phyloP scores from a whole-genome alignment of 2,329 filamentous ascomycete genomes.

The Phialemoniopsis sp. region DNA sequence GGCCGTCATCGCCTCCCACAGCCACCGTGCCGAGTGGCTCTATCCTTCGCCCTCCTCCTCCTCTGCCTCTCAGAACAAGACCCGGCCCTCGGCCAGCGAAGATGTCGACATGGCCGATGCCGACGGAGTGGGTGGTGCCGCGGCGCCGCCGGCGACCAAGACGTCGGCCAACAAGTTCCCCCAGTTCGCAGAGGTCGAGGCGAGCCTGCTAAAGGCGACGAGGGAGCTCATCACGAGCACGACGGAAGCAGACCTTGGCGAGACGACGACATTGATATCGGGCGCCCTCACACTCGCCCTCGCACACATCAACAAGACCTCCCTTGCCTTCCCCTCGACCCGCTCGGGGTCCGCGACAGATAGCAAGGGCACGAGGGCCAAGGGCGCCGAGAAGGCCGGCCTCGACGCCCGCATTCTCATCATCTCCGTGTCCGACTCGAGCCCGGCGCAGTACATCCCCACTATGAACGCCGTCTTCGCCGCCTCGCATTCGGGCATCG shows the following conservation, averaged over 20 bases:
- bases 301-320: slow-evolving; percentile 82
- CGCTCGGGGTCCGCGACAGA: not conserved
- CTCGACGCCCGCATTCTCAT: slow-evolving; percentile 83
- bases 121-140: not conserved
- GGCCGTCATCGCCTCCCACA: slow-evolving; percentile 85
- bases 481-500: slow-evolving; percentile 80
- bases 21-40: slow-evolving; percentile 81
- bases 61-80: slow-evolving; percentile 1
- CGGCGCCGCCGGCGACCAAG: slow-evolving; percentile 23
- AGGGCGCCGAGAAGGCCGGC: slow-evolving; percentile 26
- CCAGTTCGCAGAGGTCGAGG: slow-evolving; percentile 83
- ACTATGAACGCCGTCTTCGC: slow-evolving; percentile 99
- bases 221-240: slow-evolving; percentile 69
- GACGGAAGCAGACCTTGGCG: slow-evolving; percentile 58
- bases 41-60: slow-evolving; percentile 58
- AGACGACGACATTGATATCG: slow-evolving; percentile 80
- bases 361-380: slow-evolving; percentile 9
- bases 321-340: slow-evolving; percentile 58
- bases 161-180: slow-evolving; percentile 81
- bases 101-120: slow-evolving; percentile 55
- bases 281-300: slow-evolving; percentile 88
- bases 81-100: slow-evolving; percentile 15
- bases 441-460: slow-evolving; percentile 90
- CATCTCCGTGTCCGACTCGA: slow-evolving; percentile 79
- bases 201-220: slow-evolving; percentile 71